Base-by-base conservation (phyloP, 2,329 filamentous ascomycete genomes). In the Cercospora janseana region DNA sequence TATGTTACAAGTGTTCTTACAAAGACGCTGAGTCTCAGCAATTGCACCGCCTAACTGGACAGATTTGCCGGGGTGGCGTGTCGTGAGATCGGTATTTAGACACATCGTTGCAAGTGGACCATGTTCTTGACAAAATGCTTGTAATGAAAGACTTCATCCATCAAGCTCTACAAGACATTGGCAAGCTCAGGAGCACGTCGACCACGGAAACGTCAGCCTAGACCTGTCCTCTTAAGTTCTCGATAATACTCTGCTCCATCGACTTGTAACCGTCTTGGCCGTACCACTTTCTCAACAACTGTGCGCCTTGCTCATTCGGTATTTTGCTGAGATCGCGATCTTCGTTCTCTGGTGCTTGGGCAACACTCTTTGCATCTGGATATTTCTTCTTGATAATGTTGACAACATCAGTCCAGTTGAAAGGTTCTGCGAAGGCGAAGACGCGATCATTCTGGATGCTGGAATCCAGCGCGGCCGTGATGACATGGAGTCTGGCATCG, bases 391-490 rank as follows among this genome's bases (percentile, higher is more conserved):
- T 61, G 31, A 74, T 60, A 7, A 71, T 62, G 0, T 50, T 57
- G 7, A 78, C 54, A 12, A 79, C 56, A 2, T 71, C 59, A 15
- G 77, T 75, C 63, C 71, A 77, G 37, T 68, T 77, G 49, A 70
- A 76, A 0, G 70, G 71, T 1, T 70, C 66, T 0, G 75, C 77
- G 45, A 77, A 79, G 1, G 68, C 80, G 58, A 82, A 80, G 6
- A 84, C 61, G 1, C 81, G 73, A 58, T 82, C 73, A 0, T 70
- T 69, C 2, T 65, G 52, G 0, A 81, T 70, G 0, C 70, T 66
- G 0, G 70, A 66, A 16, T 78, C 66, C 0, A 80, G 66, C 1
- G 51, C 57, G 6, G 78, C 65, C 0, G 75, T 79, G 2, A 76
- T 74, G 2, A 82, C 68, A 31, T 82, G 79, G 0, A 83, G 62